Conservation (phyloP, 2,329 filamentous ascomycete genomes). For the Aspergillus neoniger region DNA sequence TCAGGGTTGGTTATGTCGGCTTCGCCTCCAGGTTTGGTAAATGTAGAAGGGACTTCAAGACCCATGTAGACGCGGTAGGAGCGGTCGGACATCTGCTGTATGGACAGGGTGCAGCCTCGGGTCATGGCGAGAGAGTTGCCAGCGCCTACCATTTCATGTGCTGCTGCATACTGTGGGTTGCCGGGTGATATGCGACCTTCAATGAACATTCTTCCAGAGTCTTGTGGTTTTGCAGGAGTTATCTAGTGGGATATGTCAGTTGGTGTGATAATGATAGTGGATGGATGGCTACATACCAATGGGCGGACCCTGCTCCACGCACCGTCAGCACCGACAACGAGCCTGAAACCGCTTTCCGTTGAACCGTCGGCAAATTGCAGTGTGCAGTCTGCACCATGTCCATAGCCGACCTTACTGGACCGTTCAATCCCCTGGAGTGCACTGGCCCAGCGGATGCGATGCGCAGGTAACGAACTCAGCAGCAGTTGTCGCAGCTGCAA, state of each 20-base stretch:
- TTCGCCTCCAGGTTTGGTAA: not conserved
- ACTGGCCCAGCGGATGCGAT: slow-evolving; percentile 38
- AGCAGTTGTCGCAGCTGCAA: slow-evolving; percentile 38
- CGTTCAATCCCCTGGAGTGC: not conserved
- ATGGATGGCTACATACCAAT: slow-evolving; percentile 26
- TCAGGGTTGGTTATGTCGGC: not conserved
- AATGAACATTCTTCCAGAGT: slow-evolving; percentile 38
- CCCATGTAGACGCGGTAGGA: slow-evolving; percentile 26
- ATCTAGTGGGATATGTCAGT: slow-evolving; percentile 21
- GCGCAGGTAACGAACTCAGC: slow-evolving; percentile 35
- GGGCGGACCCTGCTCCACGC: slow-evolving; percentile 46
- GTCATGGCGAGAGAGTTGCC: not conserved
- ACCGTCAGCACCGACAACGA: slow-evolving; percentile 54
- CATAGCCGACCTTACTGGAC: not conserved
- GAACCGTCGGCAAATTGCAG: slow-evolving; percentile 34
- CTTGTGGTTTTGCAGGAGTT: slow-evolving; percentile 36
- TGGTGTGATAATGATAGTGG: not conserved
- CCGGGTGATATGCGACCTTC: slow-evolving; percentile 23
- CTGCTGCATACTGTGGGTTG: slow-evolving; percentile 31
- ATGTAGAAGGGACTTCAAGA: slow-evolving; percentile 14
- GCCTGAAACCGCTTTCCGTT: slow-evolving; percentile 39
- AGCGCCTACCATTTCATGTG: slow-evolving; percentile 19
- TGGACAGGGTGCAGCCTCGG: slow-evolving; percentile 16
- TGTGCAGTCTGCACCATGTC: not conserved
- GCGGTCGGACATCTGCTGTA: slow-evolving; percentile 23